A percentile compares a stretch with the other conserved stretches of the same genome.
Evolutionary conservation across 352 stramenopile species (phyloP).

Genomic region (Pythium coloratum): DNA sequence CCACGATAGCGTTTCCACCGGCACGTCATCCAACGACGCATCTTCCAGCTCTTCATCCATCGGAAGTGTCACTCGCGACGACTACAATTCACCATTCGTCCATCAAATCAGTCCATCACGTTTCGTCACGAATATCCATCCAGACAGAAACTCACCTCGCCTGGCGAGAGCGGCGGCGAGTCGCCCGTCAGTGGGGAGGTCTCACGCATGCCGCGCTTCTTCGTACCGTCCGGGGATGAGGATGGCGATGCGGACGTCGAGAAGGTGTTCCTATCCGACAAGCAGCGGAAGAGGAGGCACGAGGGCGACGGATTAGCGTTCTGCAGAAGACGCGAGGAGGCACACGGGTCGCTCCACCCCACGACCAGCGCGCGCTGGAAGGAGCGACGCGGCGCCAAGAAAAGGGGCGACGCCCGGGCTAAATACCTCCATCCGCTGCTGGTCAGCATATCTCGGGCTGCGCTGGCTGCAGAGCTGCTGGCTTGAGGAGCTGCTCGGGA

Average conservation of each 20-base stretch:
- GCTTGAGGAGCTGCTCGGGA: neutral
- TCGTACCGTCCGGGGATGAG: slow-evolving; percentile 14
- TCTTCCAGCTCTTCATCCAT: slow-evolving; percentile 28
- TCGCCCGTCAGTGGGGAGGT: slow-evolving; percentile 19
- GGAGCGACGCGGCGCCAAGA: neutral
- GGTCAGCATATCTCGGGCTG: slow-evolving; percentile 38
- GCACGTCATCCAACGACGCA: slow-evolving; percentile 4
- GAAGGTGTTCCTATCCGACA: slow-evolving; percentile 34
- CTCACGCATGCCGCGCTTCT: slow-evolving; percentile 27
- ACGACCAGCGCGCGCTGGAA: neutral
- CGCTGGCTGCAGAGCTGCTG: neutral
- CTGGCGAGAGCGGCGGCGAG: slow-evolving; percentile 1
- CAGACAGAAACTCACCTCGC: slow-evolving; percentile 10
- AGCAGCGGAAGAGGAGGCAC: slow-evolving; percentile 31
- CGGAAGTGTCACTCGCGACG: slow-evolving; percentile 8
- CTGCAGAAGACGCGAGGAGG: neutral
- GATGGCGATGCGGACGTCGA: slow-evolving; percentile 11
- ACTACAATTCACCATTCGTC: neutral
- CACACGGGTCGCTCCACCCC: neutral
- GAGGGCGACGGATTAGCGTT: slow-evolving; percentile 29
- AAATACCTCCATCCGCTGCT: slow-evolving; percentile 63
- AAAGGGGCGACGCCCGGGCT: neutral
- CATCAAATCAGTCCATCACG: neutral
- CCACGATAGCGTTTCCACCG: slow-evolving; percentile 41
- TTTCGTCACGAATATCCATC: neutral